Evolutionary conservation across 345 rosid species (phyloP), one percentile per base, ranked within the genome.

Genomic region (Corymbia maculata): DNA sequence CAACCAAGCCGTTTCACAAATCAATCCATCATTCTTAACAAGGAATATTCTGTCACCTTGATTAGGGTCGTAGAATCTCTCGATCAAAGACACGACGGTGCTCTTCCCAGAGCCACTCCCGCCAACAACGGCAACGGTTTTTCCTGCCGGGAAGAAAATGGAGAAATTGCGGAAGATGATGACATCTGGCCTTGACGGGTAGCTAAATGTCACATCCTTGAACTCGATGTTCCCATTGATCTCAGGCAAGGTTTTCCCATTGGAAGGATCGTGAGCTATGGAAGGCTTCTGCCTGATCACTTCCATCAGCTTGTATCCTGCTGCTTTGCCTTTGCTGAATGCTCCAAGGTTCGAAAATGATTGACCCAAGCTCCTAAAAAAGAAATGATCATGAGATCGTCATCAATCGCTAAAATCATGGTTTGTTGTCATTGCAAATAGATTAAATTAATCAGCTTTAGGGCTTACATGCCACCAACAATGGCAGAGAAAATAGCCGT

Each of bases 71-170:
- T 98, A 98, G 91, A 98, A 98, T 88, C 99, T 93, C 93, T 98
- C 99, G 6, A 98, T 94, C 64, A 98, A 91, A 86, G 99, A 97
- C 88, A 98, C 98, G 86, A 98, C 99, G 32, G 99, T 98, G 91
- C 99, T 98, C 92, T 98, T 98, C 86, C 99, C 99, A 47, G 99
- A 97, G 32, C 99, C 99, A 80, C 99, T 98, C 9, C 99, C 99
- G 80, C 99, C 99, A 89, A 98, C 99, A 12, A 97, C 99, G 0
- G 99, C 99, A 52, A 98, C 94, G 0, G 99, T 98, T 90, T 96
- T 98, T 89, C 99, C 99, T 5, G 99, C 98, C 44, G 99, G 97
- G 70, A 98, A 97, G 95, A 94, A 98, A 79, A 97, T 97, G 7
- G 97, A 93, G 88, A 98, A 98, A 90, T 95, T 93, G 75, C 97